A percentile compares a stretch with the other conserved stretches of the same genome.
These are phyloP conservation scores for Nakazawaea ishiwadae DNA, from an alignment of 805 yeast genomes.

Conservation along the genomic window DNA sequence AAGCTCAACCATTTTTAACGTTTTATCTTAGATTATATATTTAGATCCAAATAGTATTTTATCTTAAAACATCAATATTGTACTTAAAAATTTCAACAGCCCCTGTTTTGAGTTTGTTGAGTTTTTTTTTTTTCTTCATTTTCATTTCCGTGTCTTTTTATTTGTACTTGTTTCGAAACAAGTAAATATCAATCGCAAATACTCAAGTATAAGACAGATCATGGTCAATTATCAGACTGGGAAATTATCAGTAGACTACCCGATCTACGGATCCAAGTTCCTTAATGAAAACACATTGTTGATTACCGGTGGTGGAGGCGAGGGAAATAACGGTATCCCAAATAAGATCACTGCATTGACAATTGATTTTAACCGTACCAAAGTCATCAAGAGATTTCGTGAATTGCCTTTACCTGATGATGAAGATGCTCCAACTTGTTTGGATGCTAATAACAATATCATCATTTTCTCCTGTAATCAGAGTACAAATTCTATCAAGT, in stretches of 20 bases:
- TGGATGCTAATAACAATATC: constrained; percentile 51
- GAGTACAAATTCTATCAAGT: constrained; percentile 49
- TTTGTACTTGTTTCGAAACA: too few relatives aligned
- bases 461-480: constrained; percentile 79
- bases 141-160: too few relatives aligned
- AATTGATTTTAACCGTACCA: constrained; percentile 47
- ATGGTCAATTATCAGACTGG: constrained; percentile 14
- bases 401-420: constrained; percentile 56
- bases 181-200: too few relatives aligned
- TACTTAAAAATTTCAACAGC: neutral
- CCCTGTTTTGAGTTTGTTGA: neutral
- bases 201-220: too few relatives aligned
- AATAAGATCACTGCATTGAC: constrained; percentile 71
- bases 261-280: constrained; percentile 77
- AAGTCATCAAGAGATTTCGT: constrained; percentile 50
- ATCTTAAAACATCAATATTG: too few relatives aligned
- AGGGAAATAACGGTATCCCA: constrained; percentile 83
- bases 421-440: constrained; percentile 86
- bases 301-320: constrained; percentile 95
- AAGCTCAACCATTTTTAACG: too few relatives aligned
- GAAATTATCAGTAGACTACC: constrained; percentile 47
- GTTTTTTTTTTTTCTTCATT: too few relatives aligned
- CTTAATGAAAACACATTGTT: constrained; percentile 54
- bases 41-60: too few relatives aligned
- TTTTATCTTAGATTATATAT: too few relatives aligned